These are phyloP conservation scores for Pyricularia sp. DNA, from an alignment of 2,329 filamentous ascomycete genomes.

Conservation along the genomic window DNA sequence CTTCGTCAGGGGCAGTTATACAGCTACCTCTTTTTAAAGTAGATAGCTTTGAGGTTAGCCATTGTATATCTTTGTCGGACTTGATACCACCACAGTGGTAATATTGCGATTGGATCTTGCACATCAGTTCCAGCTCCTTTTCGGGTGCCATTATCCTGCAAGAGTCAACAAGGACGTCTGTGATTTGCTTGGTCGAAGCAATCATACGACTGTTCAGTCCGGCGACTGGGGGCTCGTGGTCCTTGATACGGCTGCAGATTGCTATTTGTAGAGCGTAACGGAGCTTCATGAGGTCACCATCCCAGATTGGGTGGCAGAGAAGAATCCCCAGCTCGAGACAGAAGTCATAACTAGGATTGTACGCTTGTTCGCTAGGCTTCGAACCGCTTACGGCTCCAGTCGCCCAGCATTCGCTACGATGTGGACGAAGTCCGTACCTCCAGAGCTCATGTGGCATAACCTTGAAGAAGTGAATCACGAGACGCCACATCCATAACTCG, in stretches of 20 bases:
- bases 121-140: not conserved
- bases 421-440: slow-evolving; percentile 5
- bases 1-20: not conserved
- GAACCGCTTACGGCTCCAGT: not conserved
- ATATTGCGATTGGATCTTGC: not conserved
- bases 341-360: not conserved
- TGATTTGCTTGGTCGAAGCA: not conserved
- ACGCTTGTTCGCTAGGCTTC: not conserved
- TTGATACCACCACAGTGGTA: not conserved
- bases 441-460: slow-evolving; percentile 5
- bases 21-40: not conserved
- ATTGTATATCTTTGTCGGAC: slow-evolving; percentile 1
- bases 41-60: not conserved
- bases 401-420: not conserved
- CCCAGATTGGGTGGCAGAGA: slow-evolving; percentile 5
- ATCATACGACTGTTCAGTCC: not conserved
- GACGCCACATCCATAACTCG: slow-evolving; percentile 6
- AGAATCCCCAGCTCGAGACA: slow-evolving; percentile 3
- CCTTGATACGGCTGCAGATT: not conserved
- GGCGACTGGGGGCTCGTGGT: slow-evolving; percentile 5
- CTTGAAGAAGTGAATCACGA: slow-evolving; percentile 4
- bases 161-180: not conserved
- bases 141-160: not conserved
- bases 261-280: slow-evolving; percentile 5
- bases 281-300: not conserved